Conservation (phyloP, 306 rosid genomes). For the Hippophae rhamnoides region DNA sequence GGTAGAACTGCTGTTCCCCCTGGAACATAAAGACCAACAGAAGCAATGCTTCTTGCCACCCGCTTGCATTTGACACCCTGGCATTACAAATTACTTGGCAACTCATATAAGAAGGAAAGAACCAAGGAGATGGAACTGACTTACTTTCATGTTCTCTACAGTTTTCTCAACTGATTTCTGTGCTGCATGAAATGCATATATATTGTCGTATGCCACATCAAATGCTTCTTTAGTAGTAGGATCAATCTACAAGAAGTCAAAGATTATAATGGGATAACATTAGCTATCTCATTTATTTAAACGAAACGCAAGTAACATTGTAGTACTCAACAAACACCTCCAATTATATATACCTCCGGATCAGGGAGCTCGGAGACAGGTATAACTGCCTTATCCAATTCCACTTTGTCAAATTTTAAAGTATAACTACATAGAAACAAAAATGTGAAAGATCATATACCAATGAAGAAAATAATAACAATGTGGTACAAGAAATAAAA, state of each 20-base stretch:
- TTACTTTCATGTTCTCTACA: constrained; percentile 90
- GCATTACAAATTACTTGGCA: constrained; percentile 6
- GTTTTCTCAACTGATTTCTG: constrained; percentile 66
- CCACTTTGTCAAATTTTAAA: constrained; percentile 68
- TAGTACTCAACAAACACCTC: background rate
- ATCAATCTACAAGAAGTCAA: constrained; percentile 58
- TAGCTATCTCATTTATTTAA: constrained; percentile 1
- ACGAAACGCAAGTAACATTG: background rate
- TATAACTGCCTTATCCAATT: constrained; percentile 48
- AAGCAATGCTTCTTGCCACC: constrained; percentile 85
- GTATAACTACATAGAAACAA: constrained; percentile 48
- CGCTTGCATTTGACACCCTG: constrained; percentile 97
- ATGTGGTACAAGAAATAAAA: background rate
- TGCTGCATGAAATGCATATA: constrained; percentile 84
- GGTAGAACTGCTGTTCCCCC: constrained; percentile 99
- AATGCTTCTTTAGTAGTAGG: constrained; percentile 65
- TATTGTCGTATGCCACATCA: constrained; percentile 80
- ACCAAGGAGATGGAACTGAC: constrained; percentile 20
- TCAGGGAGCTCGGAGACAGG: constrained; percentile 70
- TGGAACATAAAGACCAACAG: constrained; percentile 97
- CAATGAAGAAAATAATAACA: background rate
- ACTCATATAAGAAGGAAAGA: constrained; percentile 2
- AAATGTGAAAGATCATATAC: background rate
- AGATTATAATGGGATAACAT: background rate
- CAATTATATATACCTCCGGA: constrained; percentile 54